Percentiles rank a stretch among this genome's conserved stretches.
Conservation (phyloP, 257 asterid species). For the Jaltomata sinuosa region DNA sequence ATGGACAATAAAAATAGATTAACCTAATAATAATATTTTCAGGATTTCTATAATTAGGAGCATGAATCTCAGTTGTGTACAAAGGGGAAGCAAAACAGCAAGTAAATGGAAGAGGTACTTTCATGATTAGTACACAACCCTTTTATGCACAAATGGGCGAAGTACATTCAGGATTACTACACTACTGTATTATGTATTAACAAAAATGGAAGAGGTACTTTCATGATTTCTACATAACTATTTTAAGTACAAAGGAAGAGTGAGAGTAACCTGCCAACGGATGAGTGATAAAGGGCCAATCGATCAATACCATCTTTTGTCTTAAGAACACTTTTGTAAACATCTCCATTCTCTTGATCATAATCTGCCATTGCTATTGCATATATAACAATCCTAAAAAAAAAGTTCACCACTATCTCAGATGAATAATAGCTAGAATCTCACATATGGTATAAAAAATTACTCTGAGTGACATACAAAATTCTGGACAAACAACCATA, state of each 20-base stretch:
- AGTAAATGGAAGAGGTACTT: neutral
- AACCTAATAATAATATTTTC: neutral
- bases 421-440: neutral
- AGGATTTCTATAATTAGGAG: neutral
- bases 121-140: neutral
- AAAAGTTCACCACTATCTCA: neutral
- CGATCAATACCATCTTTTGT: conserved; percentile 63
- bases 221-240: neutral
- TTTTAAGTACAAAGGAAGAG: neutral
- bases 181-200: neutral
- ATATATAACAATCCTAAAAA: conserved; percentile 62
- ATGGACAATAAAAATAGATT: neutral
- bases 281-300: conserved; percentile 68
- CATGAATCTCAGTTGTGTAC: neutral
- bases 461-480: neutral
- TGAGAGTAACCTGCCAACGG: conserved; percentile 67
- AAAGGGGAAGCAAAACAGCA: neutral
- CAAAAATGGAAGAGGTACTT: neutral
- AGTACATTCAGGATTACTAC: neutral
- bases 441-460: neutral
- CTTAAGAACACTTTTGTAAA: conserved; percentile 41
- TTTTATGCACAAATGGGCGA: neutral
- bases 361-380: conserved; percentile 68
- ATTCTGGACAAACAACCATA: neutral
- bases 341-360: conserved; percentile 56